A percentile compares a stretch with the other conserved stretches of the same genome.
Evolutionary conservation across 208 protist genomes (phyloP).

Genomic region (Leishmania lainsoni): DNA sequence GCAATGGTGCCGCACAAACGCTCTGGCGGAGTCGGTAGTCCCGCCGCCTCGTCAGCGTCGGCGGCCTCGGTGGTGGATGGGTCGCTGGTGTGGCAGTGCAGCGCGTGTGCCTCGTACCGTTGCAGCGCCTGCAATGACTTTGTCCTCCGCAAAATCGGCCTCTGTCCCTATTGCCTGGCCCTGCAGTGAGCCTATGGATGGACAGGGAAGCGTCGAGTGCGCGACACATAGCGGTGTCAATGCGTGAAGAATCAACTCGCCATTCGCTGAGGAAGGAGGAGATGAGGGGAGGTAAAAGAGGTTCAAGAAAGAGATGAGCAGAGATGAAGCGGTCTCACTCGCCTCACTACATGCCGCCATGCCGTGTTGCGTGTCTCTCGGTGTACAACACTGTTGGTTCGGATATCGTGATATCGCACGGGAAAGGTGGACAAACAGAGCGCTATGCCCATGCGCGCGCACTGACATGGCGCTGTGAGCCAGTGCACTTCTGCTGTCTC

Average conservation of each 20-base stretch:
- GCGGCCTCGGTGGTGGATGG: not conserved
- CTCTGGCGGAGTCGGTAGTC: not conserved
- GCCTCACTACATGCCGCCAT: not conserved
- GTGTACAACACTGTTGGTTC: not conserved
- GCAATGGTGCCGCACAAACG: not conserved
- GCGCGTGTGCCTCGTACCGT: conserved; percentile 43
- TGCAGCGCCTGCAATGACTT: conserved; percentile 62
- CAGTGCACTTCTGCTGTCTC: not conserved
- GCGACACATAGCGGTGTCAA: not conserved
- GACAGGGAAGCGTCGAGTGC: not conserved
- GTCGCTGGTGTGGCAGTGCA: conserved; percentile 40
- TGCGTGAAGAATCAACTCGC: not conserved
- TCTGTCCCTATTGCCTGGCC: conserved; percentile 73
- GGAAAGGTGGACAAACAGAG: not conserved
- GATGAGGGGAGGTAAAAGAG: not conserved
- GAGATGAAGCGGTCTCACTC: not conserved
- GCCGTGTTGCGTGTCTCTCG: not conserved
- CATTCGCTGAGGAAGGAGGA: not conserved
- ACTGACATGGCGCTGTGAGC: not conserved
- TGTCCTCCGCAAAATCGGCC: conserved; percentile 47
- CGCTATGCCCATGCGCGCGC: not conserved
- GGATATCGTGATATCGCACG: not conserved
- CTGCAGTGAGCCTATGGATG: conserved; percentile 25
- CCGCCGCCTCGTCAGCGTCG: not conserved
- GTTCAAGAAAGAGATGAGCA: not conserved